These are phyloP conservation scores for Coemansia sp. DNA, from an alignment of 192 early-diverging fungal genomes.

Conservation along the genomic window DNA sequence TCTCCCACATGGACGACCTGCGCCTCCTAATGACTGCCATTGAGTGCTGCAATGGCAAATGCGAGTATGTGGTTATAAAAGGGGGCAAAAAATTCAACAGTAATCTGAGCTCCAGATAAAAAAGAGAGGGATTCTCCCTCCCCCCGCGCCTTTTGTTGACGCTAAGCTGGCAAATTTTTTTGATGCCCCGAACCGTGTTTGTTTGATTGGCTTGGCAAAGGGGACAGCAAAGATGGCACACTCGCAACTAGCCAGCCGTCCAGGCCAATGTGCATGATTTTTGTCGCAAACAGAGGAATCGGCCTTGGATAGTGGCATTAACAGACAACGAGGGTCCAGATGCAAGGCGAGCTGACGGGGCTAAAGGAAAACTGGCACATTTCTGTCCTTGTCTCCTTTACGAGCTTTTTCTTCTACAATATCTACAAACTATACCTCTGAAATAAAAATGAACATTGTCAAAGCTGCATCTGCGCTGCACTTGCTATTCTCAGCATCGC, in stretches of 20 bases:
- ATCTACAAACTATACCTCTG: too few species aligned
- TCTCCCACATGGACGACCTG: slow-evolving; percentile 34
- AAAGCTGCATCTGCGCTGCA: slow-evolving; percentile 31
- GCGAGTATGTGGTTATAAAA: neutral
- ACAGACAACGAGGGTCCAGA: neutral
- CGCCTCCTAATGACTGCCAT: slow-evolving; percentile 39
- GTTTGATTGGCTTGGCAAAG: neutral
- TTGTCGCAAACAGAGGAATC: too few species aligned
- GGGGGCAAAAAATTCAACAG: neutral
- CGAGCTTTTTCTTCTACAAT: neutral
- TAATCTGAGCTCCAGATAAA: neutral
- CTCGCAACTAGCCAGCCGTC: too few species aligned
- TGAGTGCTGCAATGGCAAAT: neutral
- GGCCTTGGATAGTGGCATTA: too few species aligned
- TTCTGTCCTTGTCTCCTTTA: neutral
- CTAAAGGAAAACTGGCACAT: neutral
- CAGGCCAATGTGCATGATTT: too few species aligned
- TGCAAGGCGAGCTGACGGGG: neutral
- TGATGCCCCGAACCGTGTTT: neutral
- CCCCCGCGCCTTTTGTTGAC: neutral
- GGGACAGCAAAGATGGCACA: neutral
- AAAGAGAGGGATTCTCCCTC: neutral
- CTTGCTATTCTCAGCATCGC: slow-evolving; percentile 30
- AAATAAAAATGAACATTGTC: slow-evolving; percentile 10
- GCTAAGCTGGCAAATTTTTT: neutral